phyloP scores from a whole-genome alignment of 441 rosid species.

The Hura crepitans region DNA sequence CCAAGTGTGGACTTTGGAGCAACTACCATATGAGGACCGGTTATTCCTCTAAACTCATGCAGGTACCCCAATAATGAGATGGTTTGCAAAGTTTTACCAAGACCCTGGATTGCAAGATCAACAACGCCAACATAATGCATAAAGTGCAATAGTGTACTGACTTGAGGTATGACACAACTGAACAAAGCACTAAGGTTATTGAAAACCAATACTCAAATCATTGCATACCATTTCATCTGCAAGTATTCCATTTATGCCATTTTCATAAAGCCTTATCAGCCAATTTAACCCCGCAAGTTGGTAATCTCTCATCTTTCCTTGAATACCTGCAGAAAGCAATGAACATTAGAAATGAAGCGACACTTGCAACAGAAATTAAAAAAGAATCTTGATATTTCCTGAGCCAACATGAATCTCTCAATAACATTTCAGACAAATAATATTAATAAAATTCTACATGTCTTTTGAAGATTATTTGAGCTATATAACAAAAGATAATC shows the following conservation, averaged over 20 bases:
- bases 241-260: conserved; percentile 97
- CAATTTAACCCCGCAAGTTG: conserved; percentile 97
- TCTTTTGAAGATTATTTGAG: background rate
- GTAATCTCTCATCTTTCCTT: conserved; percentile 97
- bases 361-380: background rate
- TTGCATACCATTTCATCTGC: conserved; percentile 94
- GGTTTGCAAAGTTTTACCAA: conserved; percentile 99
- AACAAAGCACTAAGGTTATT: conserved; percentile 7
- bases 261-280: conserved; percentile 96
- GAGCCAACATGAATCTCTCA: background rate
- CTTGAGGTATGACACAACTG: conserved; percentile 5
- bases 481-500: background rate
- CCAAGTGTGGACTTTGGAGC: conserved; percentile 99
- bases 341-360: conserved; percentile 4
- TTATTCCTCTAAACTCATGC: conserved; percentile 90
- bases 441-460: background rate
- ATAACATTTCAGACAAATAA: background rate
- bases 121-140: background rate
- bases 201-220: background rate
- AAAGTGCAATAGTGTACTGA: background rate
- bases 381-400: background rate
- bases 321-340: conserved; percentile 58
- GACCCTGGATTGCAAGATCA: conserved; percentile 55
- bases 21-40: conserved; percentile 99
- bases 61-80: conserved; percentile 92